A percentile compares a stretch with the other conserved stretches of the same genome.
Conservation (phyloP, 495 filamentous ascomycete species). For the Penicillium mononematosum region DNA sequence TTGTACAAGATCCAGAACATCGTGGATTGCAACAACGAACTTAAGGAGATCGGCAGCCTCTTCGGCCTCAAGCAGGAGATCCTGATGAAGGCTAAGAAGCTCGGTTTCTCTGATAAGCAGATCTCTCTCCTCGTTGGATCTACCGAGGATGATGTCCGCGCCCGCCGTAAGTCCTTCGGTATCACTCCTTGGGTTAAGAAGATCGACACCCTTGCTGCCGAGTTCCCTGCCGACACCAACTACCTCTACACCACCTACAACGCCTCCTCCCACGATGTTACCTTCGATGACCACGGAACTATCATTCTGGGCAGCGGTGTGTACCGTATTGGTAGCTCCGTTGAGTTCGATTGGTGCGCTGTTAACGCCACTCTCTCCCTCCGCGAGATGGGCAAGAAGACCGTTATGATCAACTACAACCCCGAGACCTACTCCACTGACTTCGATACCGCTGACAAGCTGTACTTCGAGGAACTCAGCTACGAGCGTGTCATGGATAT, state of each 20-base stretch:
- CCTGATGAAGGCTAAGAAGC: constrained; percentile 87
- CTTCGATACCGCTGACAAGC: constrained; percentile 88
- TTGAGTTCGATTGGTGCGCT: constrained; percentile 99
- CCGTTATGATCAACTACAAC: constrained; percentile 97
- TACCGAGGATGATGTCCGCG: constrained; percentile 86
- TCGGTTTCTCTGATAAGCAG: constrained; percentile 96
- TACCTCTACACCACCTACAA: constrained; percentile 99
- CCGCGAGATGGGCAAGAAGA: constrained; percentile 90
- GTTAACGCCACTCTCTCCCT: constrained; percentile 89
- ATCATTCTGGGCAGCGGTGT: constrained; percentile 91
- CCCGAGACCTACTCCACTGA: constrained; percentile 89
- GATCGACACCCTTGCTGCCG: constrained; percentile 94
- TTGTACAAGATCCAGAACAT: constrained; percentile 96
- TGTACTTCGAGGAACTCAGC: constrained; percentile 96
- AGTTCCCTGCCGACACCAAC: constrained; percentile 97
- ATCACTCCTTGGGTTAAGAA: constrained; percentile 93
- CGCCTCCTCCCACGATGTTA: constrained; percentile 90
- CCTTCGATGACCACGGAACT: constrained; percentile 89
- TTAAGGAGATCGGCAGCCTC: constrained; percentile 84
- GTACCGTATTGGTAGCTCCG: constrained; percentile 94
- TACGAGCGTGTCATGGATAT: constrained; percentile 99
- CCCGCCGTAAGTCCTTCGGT: constrained; percentile 78
- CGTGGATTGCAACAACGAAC: constrained; percentile 81
- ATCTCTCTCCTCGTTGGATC: constrained; percentile 83
- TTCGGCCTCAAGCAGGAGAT: constrained; percentile 84